Base-by-base conservation (phyloP, 2,329 filamentous ascomycete genomes). In the Xylariomycetidae sp. region DNA sequence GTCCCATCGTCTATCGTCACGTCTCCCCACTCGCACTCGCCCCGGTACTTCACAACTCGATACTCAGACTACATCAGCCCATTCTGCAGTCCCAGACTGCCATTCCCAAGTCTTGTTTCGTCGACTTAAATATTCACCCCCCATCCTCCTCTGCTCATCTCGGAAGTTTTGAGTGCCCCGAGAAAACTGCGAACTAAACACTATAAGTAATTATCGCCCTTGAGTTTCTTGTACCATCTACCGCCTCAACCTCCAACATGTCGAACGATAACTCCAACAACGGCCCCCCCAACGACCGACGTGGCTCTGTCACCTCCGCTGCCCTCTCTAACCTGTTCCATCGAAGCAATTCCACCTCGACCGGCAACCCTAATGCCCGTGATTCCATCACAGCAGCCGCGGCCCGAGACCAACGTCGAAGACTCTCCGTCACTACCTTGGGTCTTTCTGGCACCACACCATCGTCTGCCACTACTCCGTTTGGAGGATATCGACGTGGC, bases 391-490 rank as follows among this genome's bases (percentile, higher is more conserved):
- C 44, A 12, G 43, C 50, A 10, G 45, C 34, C 12, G 50, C 45
- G 20, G 51, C 48, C 25, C 48, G 54, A 38, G 56, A 58, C 44
- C 73, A 75, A 42, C 77, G 79, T 38, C 80, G 84, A 39, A 78
- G 85, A 29, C 74, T 88, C 45, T 89, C 85, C 27, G 76, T 88
- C 52, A 81, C 78, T 28, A 86, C 83, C 4, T 63, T 88, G 18
- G 84, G 85, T 20, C 67, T 88, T n/a, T 83, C 82, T 4, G 83
- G 83, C 44, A 73, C 72, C 15, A 82, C 82, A 4, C 81, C 82
- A n/a, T 77, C 51, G 8, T 42, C 67, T 72, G 59, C 48, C 57
- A 46, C 67, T 53, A 42, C 69, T 50, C 61, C 70, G 27, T 70
- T 74, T 50, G 66, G 64, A 44, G 56, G 75, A 39, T n/a, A n/a